Percentiles rank a stretch among this genome's conserved stretches.
Evolutionary conservation across 257 asterid species (phyloP).

Genomic region (Capsicum rhomboideum): DNA sequence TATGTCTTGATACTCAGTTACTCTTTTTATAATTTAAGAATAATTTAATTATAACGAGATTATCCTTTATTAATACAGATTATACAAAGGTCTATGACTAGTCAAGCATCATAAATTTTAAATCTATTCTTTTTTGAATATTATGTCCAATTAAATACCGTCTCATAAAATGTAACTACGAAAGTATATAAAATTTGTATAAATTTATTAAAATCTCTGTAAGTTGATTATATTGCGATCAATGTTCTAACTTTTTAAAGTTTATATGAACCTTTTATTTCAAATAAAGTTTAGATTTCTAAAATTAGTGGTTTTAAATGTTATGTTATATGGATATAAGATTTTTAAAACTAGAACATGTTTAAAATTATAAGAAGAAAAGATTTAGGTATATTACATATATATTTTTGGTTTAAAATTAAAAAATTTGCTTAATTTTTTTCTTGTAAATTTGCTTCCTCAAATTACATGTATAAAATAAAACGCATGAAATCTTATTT

Average conservation of each 20-base stretch:
- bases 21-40: background rate
- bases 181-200: background rate
- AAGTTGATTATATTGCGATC: background rate
- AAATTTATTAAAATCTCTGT: background rate
- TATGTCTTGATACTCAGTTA: background rate
- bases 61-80: background rate
- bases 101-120: background rate
- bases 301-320: background rate
- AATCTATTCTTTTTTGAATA: background rate
- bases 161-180: background rate
- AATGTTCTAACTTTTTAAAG: background rate
- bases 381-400: background rate
- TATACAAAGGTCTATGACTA: background rate
- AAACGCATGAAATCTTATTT: background rate
- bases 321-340: background rate
- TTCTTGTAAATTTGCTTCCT: background rate
- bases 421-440: background rate
- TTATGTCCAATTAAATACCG: background rate
- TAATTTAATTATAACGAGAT: background rate
- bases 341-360: background rate
- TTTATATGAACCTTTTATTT: background rate
- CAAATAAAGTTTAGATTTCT: background rate
- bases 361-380: background rate
- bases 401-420: background rate
- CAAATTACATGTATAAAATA: background rate